These are phyloP conservation scores for Dimocarpus longan DNA, from an alignment of 345 rosid species.

Conservation along the genomic window DNA sequence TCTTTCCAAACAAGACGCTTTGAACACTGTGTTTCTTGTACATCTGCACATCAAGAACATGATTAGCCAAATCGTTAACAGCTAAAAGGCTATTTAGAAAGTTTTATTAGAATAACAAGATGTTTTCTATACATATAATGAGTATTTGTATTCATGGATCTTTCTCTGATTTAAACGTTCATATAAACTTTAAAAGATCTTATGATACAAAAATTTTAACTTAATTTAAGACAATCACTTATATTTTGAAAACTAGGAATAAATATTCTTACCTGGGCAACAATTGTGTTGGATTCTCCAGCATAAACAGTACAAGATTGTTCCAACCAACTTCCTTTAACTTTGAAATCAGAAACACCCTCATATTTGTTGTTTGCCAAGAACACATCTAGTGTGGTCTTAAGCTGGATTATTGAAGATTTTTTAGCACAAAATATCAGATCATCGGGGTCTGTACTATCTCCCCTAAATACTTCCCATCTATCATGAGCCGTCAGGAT, in stretches of 20 bases:
- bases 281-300: constrained; percentile 14
- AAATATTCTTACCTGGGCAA: constrained; percentile 16
- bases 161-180: no score
- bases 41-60: constrained; percentile 12
- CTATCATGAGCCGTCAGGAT: constrained; percentile 30
- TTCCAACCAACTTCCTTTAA: constrained; percentile 28
- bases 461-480: constrained; percentile 29
- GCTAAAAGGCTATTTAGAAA: no score
- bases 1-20: constrained; percentile 18
- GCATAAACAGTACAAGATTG: constrained; percentile 22
- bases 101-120: no score
- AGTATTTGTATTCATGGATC: no score
- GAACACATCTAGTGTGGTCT: constrained; percentile 19
- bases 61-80: no score
- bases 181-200: no score
- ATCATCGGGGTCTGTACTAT: constrained; percentile 23
- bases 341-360: constrained; percentile 20
- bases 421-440: constrained; percentile 21
- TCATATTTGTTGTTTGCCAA: constrained; percentile 20
- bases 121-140: no score
- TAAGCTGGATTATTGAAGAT: not conserved
- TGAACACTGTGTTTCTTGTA: constrained; percentile 8
- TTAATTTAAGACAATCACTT: no score
- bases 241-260: no score
- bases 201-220: no score